These are phyloP conservation scores for Pachyrhizus erosus DNA, from an alignment of 306 rosid genomes.

Conservation along the genomic window DNA sequence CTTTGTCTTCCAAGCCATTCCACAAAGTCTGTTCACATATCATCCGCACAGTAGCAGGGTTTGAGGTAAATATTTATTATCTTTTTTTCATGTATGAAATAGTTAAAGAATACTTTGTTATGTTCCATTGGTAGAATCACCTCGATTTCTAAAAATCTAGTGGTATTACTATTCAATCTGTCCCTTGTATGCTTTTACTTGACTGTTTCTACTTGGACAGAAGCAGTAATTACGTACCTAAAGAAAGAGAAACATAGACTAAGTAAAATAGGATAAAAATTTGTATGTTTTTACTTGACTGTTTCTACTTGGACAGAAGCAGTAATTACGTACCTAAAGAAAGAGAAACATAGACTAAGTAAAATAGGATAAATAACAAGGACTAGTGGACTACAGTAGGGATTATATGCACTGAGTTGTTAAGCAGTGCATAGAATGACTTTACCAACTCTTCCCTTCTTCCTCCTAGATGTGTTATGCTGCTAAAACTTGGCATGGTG, in stretches of 20 bases:
- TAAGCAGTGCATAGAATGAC: conserved; percentile 1
- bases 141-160: conserved; percentile 8
- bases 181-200: conserved; percentile 27
- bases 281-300: conserved; percentile 26
- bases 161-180: conserved; percentile 17
- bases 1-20: conserved; percentile 92
- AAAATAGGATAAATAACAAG: not conserved
- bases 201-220: conserved; percentile 20
- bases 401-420: conserved; percentile 10
- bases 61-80: conserved; percentile 67
- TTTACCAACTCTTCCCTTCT: conserved; percentile 13
- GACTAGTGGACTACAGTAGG: not conserved
- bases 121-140: conserved; percentile 21
- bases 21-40: conserved; percentile 97
- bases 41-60: conserved; percentile 97
- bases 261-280: conserved; percentile 10
- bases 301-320: conserved; percentile 30
- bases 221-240: conserved; percentile 11
- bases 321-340: not conserved
- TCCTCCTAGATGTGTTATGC: conserved; percentile 78
- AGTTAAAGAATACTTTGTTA: not conserved
- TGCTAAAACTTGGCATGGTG: conserved; percentile 99
- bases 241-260: conserved; percentile 15
- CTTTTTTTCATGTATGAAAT: not conserved
- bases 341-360: conserved; percentile 16